Base-by-base conservation (phyloP, 768 basidiomycete genomes). In the Tubosaeta brunneosetosa region DNA sequence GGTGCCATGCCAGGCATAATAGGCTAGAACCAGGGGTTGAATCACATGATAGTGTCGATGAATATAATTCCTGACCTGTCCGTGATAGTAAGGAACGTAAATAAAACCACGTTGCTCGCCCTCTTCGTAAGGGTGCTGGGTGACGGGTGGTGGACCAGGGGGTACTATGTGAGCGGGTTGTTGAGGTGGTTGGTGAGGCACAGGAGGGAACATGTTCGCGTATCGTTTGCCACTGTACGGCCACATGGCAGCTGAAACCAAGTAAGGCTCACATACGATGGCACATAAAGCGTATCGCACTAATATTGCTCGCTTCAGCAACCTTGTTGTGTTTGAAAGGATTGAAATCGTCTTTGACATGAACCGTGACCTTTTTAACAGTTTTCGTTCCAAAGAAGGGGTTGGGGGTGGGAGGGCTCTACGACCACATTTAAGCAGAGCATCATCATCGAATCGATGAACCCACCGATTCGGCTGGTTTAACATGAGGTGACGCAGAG, bases 301-400 rank as follows among this genome's bases (percentile, higher is more conserved):
- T 70, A 56, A 91, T 80, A 64, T 82, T 78, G 25, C 79, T 71
- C 7, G 93, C 82, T 49, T 91, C 90, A 8, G 76, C 80, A 26
- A 93, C 84, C 67, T 91, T 91, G 64, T 81, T 80, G 62, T 86
- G 82, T 72, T 91, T 91, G 82, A 95, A 97, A 14, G 95, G 94
- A 68, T 94, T 97, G 67, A 99, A 99, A 66, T 97, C 95, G 61
- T 97, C 92, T 73, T 95, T 91, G 69, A 95, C 81, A 65, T 91
- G 87, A 33, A 94, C 86, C 3, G 78, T 64, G 49, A 77, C 79
- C 72, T 88, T 90, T 78, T 92, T 92, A 67, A 84, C 80, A 17
- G 75, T 67, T 33, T 87, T 85, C 29, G 82, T 76, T 29, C 93
- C 90, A 64, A 97, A 98, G 85, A 97, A 98, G 16, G 91, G 86